phyloP scores from a whole-genome alignment of 208 protist genomes.

The Leptomonas pyrrhocoris region DNA sequence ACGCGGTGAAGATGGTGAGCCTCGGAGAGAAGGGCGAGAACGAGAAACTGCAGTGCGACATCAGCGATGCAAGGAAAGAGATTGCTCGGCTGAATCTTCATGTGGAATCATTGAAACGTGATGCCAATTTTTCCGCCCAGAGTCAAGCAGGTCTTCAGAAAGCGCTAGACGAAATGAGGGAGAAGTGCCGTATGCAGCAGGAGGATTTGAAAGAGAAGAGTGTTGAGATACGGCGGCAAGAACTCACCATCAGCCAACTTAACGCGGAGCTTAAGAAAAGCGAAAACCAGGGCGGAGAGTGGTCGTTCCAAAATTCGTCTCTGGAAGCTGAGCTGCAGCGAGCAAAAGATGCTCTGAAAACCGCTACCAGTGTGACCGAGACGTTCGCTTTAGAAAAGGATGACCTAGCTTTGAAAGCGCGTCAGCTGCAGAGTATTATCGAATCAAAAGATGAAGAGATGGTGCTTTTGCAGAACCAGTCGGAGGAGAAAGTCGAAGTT shows the following conservation, averaged over 20 bases:
- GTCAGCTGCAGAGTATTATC: conserved; percentile 24
- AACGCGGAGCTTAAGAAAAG: conserved; percentile 65
- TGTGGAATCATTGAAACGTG: conserved; percentile 56
- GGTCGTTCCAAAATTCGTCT: conserved; percentile 41
- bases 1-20: conserved; percentile 70
- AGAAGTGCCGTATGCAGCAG: conserved; percentile 46
- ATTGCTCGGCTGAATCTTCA: conserved; percentile 53
- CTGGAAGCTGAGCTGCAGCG: conserved; percentile 59
- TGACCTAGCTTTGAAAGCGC: conserved; percentile 23
- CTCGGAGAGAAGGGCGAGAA: conserved; percentile 64
- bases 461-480: conserved; percentile 50
- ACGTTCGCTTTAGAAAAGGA: conserved; percentile 17
- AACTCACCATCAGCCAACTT: conserved; percentile 65
- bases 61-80: conserved; percentile 57
- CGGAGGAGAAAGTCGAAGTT: conserved; percentile 48
- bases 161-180: conserved; percentile 52
- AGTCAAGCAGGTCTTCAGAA: conserved; percentile 53
- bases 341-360: conserved; percentile 39
- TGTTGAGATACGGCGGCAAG: conserved; percentile 62
- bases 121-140: conserved; percentile 47
- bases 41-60: conserved; percentile 64
- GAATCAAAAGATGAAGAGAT: conserved; percentile 68
- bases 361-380: conserved; percentile 8
- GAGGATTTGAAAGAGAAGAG: conserved; percentile 69
- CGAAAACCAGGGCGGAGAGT: conserved; percentile 56